Base-by-base conservation (phyloP, 23 red algal genomes). In the Gracilaria gracilis region DNA sequence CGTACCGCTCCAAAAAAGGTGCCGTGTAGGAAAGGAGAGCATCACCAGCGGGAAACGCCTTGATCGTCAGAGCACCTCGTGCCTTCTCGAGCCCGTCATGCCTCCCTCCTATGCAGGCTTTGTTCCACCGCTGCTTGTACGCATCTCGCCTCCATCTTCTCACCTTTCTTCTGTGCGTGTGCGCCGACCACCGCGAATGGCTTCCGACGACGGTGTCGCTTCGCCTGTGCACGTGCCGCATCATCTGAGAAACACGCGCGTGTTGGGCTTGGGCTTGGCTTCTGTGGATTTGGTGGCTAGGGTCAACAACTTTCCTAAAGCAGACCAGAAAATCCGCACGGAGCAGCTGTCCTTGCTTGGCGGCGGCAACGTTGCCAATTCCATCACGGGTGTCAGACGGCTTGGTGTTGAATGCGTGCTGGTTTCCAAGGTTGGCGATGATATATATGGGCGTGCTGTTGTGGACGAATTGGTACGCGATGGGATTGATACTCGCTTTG, bases 341-440 rank as follows among this genome's bases (percentile, higher is more conserved):
- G 36, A 20, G 38, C 19, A 37, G n/a, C 73, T 88, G n/a, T 29
- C 35, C 16, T 39, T 92, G 20, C 37, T 80, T 7, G 97, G 97
- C 48, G 97, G 97, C 16, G 97, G 97, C 44, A 99, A 99, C 57
- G 57, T 40, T 16, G 97, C 94, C 32, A 99, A 99, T 54, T 92
- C 97, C 44, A 57, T 94, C 29, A 95, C 91, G 29, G 91, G 73
- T 0, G 54, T 95, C 5, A 34, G 85, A 9, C 88, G 97, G 20
- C 93, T 99, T 17, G 97, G 97, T 62, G 72, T 96, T 2, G 61
- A 25, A 7, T 76, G 69, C 28, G 19, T 47, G 35, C 35, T 99
- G 48, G 65, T 91, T 21, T 87, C 94, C 7, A 90, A 96, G 55
- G 21, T 96, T 40, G 97, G 97, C 39, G n/a, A 79, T 27, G 97